Conservation (phyloP, 2,329 filamentous ascomycete species). For the Elsinoe australis region DNA sequence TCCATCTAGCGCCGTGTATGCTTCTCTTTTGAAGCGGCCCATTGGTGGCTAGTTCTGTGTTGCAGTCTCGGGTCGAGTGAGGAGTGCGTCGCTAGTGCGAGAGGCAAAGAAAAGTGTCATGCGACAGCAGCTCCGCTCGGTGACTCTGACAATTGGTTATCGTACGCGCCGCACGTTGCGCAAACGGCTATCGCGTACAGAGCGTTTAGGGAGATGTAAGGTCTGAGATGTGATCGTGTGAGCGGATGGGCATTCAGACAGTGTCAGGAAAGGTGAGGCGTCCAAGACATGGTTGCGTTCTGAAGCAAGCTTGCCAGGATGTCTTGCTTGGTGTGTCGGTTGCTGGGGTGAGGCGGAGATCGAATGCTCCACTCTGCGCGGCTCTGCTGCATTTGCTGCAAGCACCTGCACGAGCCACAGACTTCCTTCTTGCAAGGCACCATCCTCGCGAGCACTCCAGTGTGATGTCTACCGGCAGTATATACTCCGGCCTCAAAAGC, state of each 20-base stretch:
- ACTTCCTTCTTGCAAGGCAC: no score
- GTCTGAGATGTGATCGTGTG: neutral
- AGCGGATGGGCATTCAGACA: neutral
- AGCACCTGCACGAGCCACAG: no score
- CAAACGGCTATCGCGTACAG: neutral
- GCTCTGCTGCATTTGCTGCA: no score
- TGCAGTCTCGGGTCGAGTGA: neutral
- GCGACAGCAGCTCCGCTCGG: neutral
- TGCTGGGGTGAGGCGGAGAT: neutral
- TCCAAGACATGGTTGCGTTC: neutral
- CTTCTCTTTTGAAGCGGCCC: neutral
- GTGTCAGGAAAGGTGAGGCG: neutral
- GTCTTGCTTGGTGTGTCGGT: neutral
- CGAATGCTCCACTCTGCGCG: no score
- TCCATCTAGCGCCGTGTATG: slow-evolving; percentile 18
- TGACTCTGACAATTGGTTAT: neutral
- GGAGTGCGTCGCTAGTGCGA: neutral
- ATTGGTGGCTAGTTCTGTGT: neutral
- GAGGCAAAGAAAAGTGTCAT: no score
- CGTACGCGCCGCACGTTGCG: neutral
- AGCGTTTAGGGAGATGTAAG: neutral
- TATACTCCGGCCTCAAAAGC: no score
- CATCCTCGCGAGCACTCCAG: no score
- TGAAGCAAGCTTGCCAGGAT: neutral
- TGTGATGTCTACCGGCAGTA: no score